These are phyloP conservation scores for Trichoderma arundinaceum DNA, from an alignment of 2,329 filamentous ascomycete species.

Conservation along the genomic window DNA sequence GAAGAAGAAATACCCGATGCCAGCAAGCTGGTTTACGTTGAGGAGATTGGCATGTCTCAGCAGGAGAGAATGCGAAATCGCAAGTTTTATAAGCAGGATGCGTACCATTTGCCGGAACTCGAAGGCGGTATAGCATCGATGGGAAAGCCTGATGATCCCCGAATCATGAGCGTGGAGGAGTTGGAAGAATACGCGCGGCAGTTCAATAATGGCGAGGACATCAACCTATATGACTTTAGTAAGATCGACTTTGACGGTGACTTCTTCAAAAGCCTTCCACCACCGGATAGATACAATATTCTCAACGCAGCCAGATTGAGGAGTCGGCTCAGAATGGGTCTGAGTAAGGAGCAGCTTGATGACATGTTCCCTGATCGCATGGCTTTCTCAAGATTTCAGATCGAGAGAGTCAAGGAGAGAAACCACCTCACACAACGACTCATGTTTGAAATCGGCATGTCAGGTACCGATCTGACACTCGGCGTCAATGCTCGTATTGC, in stretches of 20 bases:
- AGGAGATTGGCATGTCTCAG: conserved; percentile 82
- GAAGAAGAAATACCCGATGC: conserved; percentile 68
- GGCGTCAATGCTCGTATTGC: conserved; percentile 71
- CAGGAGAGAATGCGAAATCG: conserved; percentile 75
- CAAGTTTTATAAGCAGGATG: conserved; percentile 88
- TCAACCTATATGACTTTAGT: conserved; percentile 92
- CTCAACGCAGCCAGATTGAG: conserved; percentile 89
- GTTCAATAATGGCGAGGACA: conserved; percentile 90
- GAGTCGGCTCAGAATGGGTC: conserved; percentile 89
- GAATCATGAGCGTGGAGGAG: conserved; percentile 96
- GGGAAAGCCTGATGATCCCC: conserved; percentile 87
- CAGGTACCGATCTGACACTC: conserved; percentile 73
- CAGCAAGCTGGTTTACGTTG: conserved; percentile 81
- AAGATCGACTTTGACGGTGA: conserved; percentile 98
- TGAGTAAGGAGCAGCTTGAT: conserved; percentile 95
- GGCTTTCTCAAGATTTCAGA: conserved; percentile 96
- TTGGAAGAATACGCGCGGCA: conserved; percentile 92
- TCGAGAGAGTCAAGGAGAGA: conserved; percentile 88
- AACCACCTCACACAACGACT: conserved; percentile 93
- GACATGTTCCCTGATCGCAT: conserved; percentile 97
- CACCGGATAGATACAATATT: conserved; percentile 94
- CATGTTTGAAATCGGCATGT: conserved; percentile 94
- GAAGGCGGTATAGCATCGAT: conserved; percentile 80
- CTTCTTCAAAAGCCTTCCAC: conserved; percentile 90
- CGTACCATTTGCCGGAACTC: conserved; percentile 91